Conservation (phyloP, 192 early-diverging fungal genomes). For the Chytriomyces hyalinus region DNA sequence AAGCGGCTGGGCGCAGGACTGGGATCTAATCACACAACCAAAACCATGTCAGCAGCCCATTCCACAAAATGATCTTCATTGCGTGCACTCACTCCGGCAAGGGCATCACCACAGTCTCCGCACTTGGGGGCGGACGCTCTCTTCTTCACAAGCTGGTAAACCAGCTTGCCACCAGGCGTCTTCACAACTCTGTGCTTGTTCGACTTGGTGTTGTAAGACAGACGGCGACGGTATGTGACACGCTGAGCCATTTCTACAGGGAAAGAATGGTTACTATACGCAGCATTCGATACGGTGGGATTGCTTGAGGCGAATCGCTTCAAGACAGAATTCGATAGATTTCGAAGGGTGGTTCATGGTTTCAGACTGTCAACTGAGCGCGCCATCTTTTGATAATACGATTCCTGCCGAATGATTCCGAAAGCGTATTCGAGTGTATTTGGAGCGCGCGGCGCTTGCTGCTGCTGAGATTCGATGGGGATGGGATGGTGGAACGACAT, state of each 20-base stretch:
- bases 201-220: slow-evolving; percentile 89
- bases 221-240: slow-evolving; percentile 82
- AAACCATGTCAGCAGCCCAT: not conserved
- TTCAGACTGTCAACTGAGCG: too few species aligned
- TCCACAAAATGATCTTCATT: not conserved
- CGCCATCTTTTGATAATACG: too few species aligned
- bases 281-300: not conserved
- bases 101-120: slow-evolving; percentile 92
- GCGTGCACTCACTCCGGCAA: slow-evolving; percentile 77
- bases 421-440: too few species aligned
- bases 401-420: too few species aligned
- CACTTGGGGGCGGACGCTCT: slow-evolving; percentile 89
- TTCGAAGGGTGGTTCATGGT: too few species aligned
- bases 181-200: slow-evolving; percentile 86
- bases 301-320: too few species aligned
- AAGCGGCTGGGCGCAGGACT: slow-evolving; percentile 90
- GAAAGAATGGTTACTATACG: not conserved
- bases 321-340: too few species aligned
- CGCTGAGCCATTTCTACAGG: slow-evolving; percentile 70
- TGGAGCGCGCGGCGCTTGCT: too few species aligned
- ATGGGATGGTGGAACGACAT: too few species aligned
- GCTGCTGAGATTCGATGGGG: too few species aligned
- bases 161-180: slow-evolving; percentile 93
- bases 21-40: slow-evolving; percentile 66
- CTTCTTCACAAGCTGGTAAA: slow-evolving; percentile 92